Conservation (phyloP, 2,329 filamentous ascomycete species). For the Sordariomycetes sp. region DNA sequence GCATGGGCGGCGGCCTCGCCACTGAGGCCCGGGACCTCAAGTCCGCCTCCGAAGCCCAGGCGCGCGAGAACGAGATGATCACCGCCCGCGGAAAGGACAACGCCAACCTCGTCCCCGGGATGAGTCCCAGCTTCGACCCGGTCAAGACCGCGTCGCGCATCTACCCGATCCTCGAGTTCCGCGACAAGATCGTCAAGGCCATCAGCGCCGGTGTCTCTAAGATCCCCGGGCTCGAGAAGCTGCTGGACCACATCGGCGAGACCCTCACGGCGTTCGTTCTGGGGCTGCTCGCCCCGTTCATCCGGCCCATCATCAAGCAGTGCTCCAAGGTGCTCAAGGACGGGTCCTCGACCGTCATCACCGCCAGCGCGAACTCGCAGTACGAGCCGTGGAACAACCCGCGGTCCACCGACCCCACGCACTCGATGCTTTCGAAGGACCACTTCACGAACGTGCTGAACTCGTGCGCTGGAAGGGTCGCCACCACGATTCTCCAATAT, state of each 20-base stretch:
- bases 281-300: constrained; percentile 80
- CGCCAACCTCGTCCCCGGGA: constrained; percentile 56
- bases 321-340: constrained; percentile 78
- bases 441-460: constrained; percentile 75
- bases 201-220: constrained; percentile 82
- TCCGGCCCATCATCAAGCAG: constrained; percentile 81
- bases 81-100: constrained; percentile 27
- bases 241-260: constrained; percentile 93
- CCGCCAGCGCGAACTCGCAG: constrained; percentile 61
- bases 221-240: constrained; percentile 77
- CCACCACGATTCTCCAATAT: constrained; percentile 71
- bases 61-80: constrained; percentile 40
- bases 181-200: constrained; percentile 83
- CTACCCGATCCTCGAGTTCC: constrained; percentile 88
- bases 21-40: constrained; percentile 55
- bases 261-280: constrained; percentile 86
- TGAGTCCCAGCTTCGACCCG: constrained; percentile 67
- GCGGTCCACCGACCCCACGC: constrained; percentile 65
- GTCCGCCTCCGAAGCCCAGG: constrained; percentile 50
- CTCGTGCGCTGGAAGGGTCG: constrained; percentile 64
- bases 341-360: constrained; percentile 64
- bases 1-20: constrained; percentile 54
- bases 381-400: constrained; percentile 73
- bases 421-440: constrained; percentile 76
- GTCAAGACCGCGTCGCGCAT: constrained; percentile 70